These are phyloP conservation scores for Scutellaria barbata DNA, from an alignment of 257 asterid genomes.

Conservation along the genomic window DNA sequence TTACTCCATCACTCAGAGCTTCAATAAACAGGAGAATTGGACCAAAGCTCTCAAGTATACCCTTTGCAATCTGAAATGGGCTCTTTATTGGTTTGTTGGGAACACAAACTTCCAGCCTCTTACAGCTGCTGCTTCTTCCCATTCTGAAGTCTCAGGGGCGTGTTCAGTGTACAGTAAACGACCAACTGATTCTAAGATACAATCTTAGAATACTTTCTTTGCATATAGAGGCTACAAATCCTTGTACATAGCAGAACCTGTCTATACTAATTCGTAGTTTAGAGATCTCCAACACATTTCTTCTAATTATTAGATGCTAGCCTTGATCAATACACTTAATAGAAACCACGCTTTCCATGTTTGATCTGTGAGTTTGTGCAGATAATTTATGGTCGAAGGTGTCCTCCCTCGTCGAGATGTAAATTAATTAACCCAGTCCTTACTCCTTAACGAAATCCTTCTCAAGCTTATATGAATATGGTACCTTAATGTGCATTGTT, in stretches of 20 bases:
- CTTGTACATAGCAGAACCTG: conserved; percentile 25
- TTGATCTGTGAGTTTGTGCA: neutral
- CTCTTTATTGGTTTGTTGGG: conserved; percentile 96
- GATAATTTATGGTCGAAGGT: too few relatives aligned
- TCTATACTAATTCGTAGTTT: neutral
- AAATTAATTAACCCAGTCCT: too few relatives aligned
- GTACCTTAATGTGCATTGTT: too few relatives aligned
- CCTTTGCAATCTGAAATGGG: conserved; percentile 96
- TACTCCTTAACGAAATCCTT: too few relatives aligned
- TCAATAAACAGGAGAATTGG: conserved; percentile 93
- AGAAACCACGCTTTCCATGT: neutral
- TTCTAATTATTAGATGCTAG: conserved; percentile 10
- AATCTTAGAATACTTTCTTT: conserved; percentile 39
- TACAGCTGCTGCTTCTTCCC: conserved; percentile 56
- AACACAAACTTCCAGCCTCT: conserved; percentile 95
- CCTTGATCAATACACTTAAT: neutral
- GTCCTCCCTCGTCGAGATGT: too few relatives aligned
- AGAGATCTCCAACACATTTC: neutral
- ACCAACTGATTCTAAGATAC: conserved; percentile 49
- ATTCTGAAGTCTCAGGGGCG: conserved; percentile 55
- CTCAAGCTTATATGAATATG: too few relatives aligned
- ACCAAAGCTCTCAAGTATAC: conserved; percentile 99
- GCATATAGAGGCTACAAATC: conserved; percentile 4
- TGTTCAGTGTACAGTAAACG: conserved; percentile 58
- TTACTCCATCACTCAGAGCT: conserved; percentile 92